Conservation (phyloP, 2,329 filamentous ascomycete genomes). For the Chlorencoelia australis region DNA sequence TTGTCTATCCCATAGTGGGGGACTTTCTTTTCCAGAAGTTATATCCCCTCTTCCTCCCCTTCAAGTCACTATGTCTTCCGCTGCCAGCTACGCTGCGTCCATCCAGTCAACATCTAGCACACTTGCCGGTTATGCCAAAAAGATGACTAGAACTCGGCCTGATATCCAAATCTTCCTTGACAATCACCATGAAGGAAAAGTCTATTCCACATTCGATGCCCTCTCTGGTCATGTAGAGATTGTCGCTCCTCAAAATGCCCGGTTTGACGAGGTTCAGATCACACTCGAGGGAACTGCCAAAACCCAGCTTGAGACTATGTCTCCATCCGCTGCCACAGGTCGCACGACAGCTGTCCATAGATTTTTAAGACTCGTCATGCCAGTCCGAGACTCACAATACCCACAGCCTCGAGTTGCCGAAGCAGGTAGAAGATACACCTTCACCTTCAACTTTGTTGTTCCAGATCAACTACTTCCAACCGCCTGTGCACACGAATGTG, state of each 20-base stretch:
- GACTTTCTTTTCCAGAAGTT: too few relatives aligned
- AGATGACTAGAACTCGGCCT: conserved; percentile 13
- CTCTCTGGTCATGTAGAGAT: conserved; percentile 22
- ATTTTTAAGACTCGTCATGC: conserved; percentile 27
- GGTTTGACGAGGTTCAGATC: conserved; percentile 25
- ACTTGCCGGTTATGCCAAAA: conserved; percentile 20
- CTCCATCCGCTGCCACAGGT: conserved; percentile 15
- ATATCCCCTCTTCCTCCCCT: conserved; percentile 1
- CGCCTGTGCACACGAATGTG: conserved; percentile 19
- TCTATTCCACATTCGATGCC: conserved; percentile 24
- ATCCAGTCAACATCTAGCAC: conserved; percentile 19
- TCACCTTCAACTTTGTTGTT: conserved; percentile 27
- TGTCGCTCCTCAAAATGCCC: conserved; percentile 20
- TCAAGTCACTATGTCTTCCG: conserved; percentile 1
- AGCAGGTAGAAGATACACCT: conserved; percentile 23
- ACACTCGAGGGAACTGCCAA: conserved; percentile 22
- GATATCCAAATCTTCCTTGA: conserved; percentile 23
- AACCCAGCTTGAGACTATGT: conserved; percentile 24
- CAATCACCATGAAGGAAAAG: conserved; percentile 18
- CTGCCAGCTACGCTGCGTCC: conserved; percentile 14
- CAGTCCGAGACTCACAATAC: conserved; percentile 22
- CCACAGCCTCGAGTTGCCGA: conserved; percentile 23
- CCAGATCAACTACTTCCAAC: conserved; percentile 24
- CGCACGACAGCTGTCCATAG: conserved; percentile 23
- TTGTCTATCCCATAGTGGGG: too few relatives aligned